phyloP scores from a whole-genome alignment of 108 stramenopile species.

The Aurantiochytrium sp. region DNA sequence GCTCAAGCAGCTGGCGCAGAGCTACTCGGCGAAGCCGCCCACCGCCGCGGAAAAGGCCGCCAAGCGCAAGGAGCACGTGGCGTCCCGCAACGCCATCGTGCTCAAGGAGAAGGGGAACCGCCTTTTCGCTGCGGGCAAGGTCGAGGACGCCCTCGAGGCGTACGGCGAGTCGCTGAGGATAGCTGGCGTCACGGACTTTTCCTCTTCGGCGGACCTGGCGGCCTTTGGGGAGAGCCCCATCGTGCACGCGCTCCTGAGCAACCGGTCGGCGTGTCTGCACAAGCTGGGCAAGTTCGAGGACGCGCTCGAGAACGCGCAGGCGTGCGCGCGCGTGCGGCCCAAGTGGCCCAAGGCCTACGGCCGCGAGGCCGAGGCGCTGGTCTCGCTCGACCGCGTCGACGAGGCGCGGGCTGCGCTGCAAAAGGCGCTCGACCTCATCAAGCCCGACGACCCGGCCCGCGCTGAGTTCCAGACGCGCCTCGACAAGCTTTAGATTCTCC shows the following conservation, averaged over 20 bases:
- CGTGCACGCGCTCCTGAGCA: slow-evolving; percentile 15
- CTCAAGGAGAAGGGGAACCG: slow-evolving; percentile 13
- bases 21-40: not conserved
- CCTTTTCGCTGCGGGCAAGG: not conserved
- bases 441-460: not conserved
- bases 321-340: not conserved
- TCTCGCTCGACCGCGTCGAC: not conserved
- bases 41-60: not conserved
- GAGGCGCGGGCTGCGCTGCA: not conserved
- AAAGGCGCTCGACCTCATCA: not conserved
- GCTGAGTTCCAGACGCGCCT: not conserved
- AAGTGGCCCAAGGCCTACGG: slow-evolving; percentile 12
- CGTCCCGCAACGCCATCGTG: not conserved
- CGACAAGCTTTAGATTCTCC: not conserved
- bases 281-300: not conserved
- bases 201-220: not conserved
- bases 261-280: not conserved
- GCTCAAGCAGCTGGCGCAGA: not conserved
- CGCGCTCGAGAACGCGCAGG: not conserved
- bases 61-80: not conserved
- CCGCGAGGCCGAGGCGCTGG: not conserved
- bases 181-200: not conserved
- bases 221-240: not conserved
- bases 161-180: not conserved
- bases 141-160: not conserved